Evolutionary conservation across 495 filamentous ascomycete genomes (phyloP).

Genomic region (Podospora sp.): DNA sequence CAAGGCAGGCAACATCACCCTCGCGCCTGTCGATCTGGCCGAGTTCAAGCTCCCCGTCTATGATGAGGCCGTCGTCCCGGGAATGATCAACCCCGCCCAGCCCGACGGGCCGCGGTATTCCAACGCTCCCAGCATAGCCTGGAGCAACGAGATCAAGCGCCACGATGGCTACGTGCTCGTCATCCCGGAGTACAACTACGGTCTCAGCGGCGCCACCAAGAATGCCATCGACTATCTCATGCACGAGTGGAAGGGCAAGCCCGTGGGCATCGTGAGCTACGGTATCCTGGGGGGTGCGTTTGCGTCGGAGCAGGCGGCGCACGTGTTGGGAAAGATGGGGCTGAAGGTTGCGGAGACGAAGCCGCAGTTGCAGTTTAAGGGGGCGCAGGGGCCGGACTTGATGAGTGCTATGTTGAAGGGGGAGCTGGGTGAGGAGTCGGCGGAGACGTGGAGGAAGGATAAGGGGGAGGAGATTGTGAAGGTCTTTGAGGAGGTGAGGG

Average conservation of each 20-base stretch:
- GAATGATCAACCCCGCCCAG: constrained; percentile 35
- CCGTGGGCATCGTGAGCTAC: constrained; percentile 58
- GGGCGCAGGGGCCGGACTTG: constrained; percentile 29
- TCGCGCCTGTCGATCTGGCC: constrained; percentile 51
- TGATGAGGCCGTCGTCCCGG: constrained; percentile 55
- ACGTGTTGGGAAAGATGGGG: constrained; percentile 34
- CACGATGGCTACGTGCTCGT: constrained; percentile 62
- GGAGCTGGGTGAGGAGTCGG: constrained; percentile 30
- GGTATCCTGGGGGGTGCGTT: constrained; percentile 54
- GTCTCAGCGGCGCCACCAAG: constrained; percentile 57
- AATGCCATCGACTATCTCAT: constrained; percentile 66
- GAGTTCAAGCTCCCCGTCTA: constrained; percentile 60
- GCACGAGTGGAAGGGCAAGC: constrained; percentile 63
- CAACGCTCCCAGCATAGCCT: constrained; percentile 51
- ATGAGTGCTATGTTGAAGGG: constrained; percentile 34
- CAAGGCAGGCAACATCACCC: constrained; percentile 24
- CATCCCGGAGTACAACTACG: constrained; percentile 50
- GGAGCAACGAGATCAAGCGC: constrained; percentile 51
- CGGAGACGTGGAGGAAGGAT: constrained; percentile 34
- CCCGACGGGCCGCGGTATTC: constrained; percentile 46
- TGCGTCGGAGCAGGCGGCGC: constrained; percentile 42
- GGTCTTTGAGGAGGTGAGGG: constrained; percentile 38
- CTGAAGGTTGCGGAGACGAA: constrained; percentile 37
- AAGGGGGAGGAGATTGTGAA: constrained; percentile 29
- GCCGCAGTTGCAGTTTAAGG: constrained; percentile 35